A percentile compares a stretch with the other conserved stretches of the same genome.
Conservation (phyloP, 129 eudicot genomes). For the Escallonia rubra region DNA sequence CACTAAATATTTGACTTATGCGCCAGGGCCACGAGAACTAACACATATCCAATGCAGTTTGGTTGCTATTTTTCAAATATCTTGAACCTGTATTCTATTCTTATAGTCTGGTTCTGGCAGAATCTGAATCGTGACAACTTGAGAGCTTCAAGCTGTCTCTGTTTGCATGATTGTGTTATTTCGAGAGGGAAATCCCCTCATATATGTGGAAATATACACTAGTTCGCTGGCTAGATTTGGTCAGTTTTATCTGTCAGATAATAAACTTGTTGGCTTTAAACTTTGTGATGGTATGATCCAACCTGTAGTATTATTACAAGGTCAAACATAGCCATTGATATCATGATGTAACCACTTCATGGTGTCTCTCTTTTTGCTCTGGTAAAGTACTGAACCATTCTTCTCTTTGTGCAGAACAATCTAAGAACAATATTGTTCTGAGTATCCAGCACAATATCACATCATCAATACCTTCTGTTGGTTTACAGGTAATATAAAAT, state of each 20-base stretch:
- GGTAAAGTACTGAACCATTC: neutral
- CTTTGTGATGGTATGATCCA: neutral
- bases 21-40: no score
- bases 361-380: neutral
- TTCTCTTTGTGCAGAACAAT: conserved; percentile 37
- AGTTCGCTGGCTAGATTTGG: neutral
- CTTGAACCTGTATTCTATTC: neutral
- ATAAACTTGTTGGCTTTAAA: neutral
- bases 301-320: neutral
- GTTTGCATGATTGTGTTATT: no score
- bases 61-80: neutral
- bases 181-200: no score
- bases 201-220: no score
- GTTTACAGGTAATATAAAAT: conserved; percentile 68
- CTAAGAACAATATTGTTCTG: conserved; percentile 33
- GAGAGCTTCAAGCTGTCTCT: no score
- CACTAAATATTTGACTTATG: no score
- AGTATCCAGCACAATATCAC: conserved; percentile 73
- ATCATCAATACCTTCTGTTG: conserved; percentile 86
- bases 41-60: no score
- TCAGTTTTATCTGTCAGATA: neutral
- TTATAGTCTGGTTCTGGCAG: neutral
- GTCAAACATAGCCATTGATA: neutral
- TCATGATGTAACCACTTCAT: neutral
- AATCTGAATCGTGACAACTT: neutral